These are phyloP conservation scores for Alternaria brassicicola DNA, from an alignment of 2,329 filamentous ascomycete species.

Conservation along the genomic window DNA sequence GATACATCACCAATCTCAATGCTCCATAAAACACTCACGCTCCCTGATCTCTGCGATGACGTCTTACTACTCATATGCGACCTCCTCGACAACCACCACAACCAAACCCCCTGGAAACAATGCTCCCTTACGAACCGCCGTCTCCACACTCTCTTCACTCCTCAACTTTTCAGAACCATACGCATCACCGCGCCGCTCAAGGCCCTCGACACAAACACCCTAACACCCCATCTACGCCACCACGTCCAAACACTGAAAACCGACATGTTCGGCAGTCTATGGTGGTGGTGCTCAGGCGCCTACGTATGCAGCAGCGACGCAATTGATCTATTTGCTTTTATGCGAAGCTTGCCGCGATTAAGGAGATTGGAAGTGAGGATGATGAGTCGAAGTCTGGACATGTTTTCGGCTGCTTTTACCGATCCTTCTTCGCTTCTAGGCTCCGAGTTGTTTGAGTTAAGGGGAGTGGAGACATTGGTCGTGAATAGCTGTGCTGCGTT, in stretches of 20 bases:
- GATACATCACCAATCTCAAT: neutral
- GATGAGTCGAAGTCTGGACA: conserved; percentile 27
- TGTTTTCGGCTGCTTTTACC: conserved; percentile 19
- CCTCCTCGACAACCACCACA: conserved; percentile 3
- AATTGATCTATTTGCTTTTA: conserved; percentile 16
- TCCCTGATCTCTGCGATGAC: conserved; percentile 24
- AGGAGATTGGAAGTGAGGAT: conserved; percentile 22
- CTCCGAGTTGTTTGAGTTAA: neutral
- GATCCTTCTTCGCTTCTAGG: neutral
- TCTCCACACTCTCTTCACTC: conserved; percentile 14
- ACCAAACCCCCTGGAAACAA: conserved; percentile 10
- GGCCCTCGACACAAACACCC: conserved; percentile 8
- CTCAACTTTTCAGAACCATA: conserved; percentile 19
- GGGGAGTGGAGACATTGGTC: neutral
- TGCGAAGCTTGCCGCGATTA: conserved; percentile 9
- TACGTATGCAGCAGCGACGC: conserved; percentile 23
- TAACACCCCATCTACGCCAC: neutral
- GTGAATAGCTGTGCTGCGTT: neutral
- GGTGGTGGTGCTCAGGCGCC: conserved; percentile 26
- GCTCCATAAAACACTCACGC: conserved; percentile 1
- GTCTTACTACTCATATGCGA: conserved; percentile 23
- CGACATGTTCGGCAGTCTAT: conserved; percentile 26
- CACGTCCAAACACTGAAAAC: conserved; percentile 18
- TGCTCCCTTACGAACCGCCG: conserved; percentile 17
- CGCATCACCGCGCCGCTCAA: conserved; percentile 22